These are phyloP conservation scores for Ailanthus altissimus DNA, from an alignment of 345 rosid species.

Conservation along the genomic window DNA sequence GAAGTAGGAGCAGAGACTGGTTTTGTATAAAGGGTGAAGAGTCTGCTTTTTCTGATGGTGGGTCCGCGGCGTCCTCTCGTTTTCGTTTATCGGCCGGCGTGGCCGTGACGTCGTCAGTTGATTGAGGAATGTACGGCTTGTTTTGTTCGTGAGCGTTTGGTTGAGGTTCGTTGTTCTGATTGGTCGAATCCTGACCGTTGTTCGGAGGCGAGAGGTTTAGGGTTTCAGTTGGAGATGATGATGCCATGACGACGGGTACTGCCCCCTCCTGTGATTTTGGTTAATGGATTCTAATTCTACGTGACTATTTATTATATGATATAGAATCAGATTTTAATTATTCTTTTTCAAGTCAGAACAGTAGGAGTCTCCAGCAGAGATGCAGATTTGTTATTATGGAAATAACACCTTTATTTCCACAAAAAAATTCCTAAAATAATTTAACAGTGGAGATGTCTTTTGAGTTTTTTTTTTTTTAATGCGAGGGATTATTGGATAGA, in stretches of 20 bases:
- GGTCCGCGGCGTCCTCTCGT: conserved; percentile 41
- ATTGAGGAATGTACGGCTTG: conserved; percentile 29
- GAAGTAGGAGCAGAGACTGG: conserved; percentile 89
- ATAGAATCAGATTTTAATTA: too few relatives aligned
- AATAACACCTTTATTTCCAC: too few relatives aligned
- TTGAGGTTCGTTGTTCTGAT: not conserved
- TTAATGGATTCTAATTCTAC: too few relatives aligned
- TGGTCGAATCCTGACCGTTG: conserved; percentile 28
- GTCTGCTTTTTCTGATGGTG: conserved; percentile 20
- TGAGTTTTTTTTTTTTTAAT: too few relatives aligned
- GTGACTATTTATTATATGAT: not conserved
- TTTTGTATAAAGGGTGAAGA: conserved; percentile 55
- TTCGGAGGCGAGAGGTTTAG: conserved; percentile 20
- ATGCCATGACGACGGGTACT: conserved; percentile 24
- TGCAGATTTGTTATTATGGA: too few relatives aligned
- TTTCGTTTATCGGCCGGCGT: conserved; percentile 63
- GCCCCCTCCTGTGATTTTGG: not conserved
- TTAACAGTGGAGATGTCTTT: too few relatives aligned
- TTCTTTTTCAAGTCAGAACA: too few relatives aligned
- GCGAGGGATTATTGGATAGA: too few relatives aligned
- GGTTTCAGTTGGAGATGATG: conserved; percentile 45
- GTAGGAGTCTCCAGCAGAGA: too few relatives aligned
- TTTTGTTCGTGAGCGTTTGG: not conserved
- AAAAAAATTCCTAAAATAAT: too few relatives aligned
- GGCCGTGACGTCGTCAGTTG: conserved; percentile 25